Conservation (phyloP, 2,329 filamentous ascomycete genomes). For the Blumeria hordei region DNA sequence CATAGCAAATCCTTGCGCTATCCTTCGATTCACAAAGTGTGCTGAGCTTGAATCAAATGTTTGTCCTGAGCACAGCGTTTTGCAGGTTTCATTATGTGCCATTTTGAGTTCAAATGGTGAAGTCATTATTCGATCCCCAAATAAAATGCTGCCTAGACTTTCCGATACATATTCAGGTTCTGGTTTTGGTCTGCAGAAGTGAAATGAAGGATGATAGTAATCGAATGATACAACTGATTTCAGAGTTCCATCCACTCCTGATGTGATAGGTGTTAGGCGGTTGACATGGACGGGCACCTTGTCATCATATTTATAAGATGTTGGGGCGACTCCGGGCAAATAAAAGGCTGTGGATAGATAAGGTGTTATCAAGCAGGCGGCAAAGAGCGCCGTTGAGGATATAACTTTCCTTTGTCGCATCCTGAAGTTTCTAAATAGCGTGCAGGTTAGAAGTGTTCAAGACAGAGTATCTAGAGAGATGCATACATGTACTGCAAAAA, state of each 20-base stretch:
- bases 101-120: constrained; percentile 81
- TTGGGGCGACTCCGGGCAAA: constrained; percentile 83
- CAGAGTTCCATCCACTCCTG: constrained; percentile 51
- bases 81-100: constrained; percentile 70
- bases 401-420: constrained; percentile 14
- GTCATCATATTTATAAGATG: constrained; percentile 63
- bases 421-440: constrained; percentile 3
- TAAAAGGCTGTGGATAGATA: constrained; percentile 57
- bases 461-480: not conserved
- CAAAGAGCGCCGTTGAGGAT: constrained; percentile 23
- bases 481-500: not conserved
- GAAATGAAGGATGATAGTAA: constrained; percentile 75
- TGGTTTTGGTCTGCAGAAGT: constrained; percentile 61
- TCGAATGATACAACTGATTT: constrained; percentile 91
- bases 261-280: constrained; percentile 65
- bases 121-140: constrained; percentile 92
- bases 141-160: constrained; percentile 84
- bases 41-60: constrained; percentile 42
- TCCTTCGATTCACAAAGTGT: constrained; percentile 60
- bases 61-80: constrained; percentile 44
- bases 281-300: constrained; percentile 79
- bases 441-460: too few species aligned
- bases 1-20: constrained; percentile 67
- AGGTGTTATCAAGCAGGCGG: constrained; percentile 24
- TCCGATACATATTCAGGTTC: constrained; percentile 64